Percentiles rank a stretch among this genome's conserved stretches.
These are phyloP conservation scores for Phytophthora gonapodyides DNA, from an alignment of 352 stramenopile genomes.

Conservation along the genomic window DNA sequence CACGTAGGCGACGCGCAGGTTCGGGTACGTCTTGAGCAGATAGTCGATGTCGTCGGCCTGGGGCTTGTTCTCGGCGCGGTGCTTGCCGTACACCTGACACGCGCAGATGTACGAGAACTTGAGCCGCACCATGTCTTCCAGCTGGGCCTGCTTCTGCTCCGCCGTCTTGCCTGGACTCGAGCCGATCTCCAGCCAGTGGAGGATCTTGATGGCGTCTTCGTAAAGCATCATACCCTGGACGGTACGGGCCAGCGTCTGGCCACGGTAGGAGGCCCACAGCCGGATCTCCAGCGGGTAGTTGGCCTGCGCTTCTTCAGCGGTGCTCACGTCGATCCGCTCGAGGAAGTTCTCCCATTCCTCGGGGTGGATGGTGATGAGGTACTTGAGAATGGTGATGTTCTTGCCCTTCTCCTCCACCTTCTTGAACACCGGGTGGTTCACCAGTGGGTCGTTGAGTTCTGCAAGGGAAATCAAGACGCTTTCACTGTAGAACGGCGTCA, in stretches of 20 bases:
- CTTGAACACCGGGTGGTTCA: slow-evolving; percentile 74
- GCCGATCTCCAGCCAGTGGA: slow-evolving; percentile 83
- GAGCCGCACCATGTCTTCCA: slow-evolving; percentile 81
- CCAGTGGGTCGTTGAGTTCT: slow-evolving; percentile 70
- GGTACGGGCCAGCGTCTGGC: slow-evolving; percentile 74
- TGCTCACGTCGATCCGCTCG: slow-evolving; percentile 69
- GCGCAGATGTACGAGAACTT: slow-evolving; percentile 88
- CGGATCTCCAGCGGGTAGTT: slow-evolving; percentile 76
- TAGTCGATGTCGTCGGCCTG: slow-evolving; percentile 82
- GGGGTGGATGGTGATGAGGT: slow-evolving; percentile 76
- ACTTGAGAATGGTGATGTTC: slow-evolving; percentile 85
- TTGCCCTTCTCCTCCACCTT: slow-evolving; percentile 78
- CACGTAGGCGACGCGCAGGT: slow-evolving; percentile 82
- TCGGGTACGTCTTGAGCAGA: slow-evolving; percentile 73
- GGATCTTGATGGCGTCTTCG: slow-evolving; percentile 82
- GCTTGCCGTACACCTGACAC: slow-evolving; percentile 85
- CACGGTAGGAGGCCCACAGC: slow-evolving; percentile 78
- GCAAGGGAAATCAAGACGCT: slow-evolving; percentile 66
- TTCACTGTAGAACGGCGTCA: slow-evolving; percentile 82
- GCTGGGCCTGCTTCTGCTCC: slow-evolving; percentile 73
- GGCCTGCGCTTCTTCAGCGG: slow-evolving; percentile 61
- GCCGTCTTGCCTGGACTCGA: slow-evolving; percentile 63
- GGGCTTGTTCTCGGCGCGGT: slow-evolving; percentile 64
- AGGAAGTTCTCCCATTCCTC: slow-evolving; percentile 85
- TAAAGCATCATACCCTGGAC: slow-evolving; percentile 87